Evolutionary conservation across 1,139 yeast genomes (phyloP), one percentile per base, ranked within the genome.

Genomic region (Candida mesenterica): DNA sequence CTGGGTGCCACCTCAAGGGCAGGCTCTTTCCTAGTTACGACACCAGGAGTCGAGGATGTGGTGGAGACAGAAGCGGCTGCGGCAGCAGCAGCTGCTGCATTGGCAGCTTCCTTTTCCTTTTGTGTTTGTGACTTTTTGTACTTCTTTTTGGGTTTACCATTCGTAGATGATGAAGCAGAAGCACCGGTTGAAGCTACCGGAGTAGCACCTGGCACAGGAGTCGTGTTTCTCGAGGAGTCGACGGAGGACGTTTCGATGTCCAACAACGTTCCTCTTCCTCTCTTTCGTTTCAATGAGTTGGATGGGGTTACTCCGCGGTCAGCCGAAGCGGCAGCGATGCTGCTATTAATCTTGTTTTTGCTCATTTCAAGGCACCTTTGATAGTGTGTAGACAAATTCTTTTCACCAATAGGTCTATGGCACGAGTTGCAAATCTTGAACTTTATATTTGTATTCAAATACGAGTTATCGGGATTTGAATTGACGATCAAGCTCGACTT

Each of bases 361-460:
- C 30, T 28, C 71, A 67, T 65, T 38, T 68, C 75, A 4, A 64
- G 46, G 53, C 87, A 80, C 57, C 52, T 53, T 24, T 48, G 46
- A 39, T 75, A 66, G 57, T 80, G 87, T 12, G 59, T 54, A 0
- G 54, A 48, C 32, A 79, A 54, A 44, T 70, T 63, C 19, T 65
- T 58, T 31, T 67, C 69, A 12, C 82, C 72, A 10, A 84, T 68
- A 1, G 92, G 92, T 40, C 82, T 68, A 32, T 73, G 69, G 53
- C 94, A 84, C 40, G 67, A 62, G 39, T 77, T 79, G 55, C 94
- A 84, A 49, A 82, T 71, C 46, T 83, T 71, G 50, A 79, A 84
- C 36, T 71, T 68, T 17, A 78, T 50, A 15, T 62, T 62, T 65
- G 71, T 48, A 47, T 70, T 43, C 52, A 71, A 42, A 64, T 55